Evolutionary conservation across 305 asterid genomes (phyloP).

Genomic region (Salvia sclarea): DNA sequence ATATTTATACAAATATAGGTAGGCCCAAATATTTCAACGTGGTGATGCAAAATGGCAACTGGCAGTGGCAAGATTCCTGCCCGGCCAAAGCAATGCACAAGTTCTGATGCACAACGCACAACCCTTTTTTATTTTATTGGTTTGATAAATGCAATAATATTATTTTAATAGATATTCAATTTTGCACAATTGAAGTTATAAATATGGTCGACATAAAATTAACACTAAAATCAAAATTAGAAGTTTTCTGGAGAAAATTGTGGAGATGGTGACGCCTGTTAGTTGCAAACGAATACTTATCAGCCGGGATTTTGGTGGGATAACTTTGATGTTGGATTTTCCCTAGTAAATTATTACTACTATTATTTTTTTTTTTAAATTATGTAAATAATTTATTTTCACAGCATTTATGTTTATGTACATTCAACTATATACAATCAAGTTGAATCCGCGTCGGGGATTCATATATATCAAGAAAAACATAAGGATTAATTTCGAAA

Average conservation of each 20-base stretch:
- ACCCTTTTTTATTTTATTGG: neutral
- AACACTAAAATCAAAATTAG: neutral
- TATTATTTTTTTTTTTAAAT: too few relatives aligned
- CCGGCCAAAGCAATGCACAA: conserved; percentile 12
- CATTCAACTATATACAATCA: too few relatives aligned
- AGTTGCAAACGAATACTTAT: neutral
- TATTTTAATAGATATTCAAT: neutral
- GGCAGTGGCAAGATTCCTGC: conserved; percentile 8
- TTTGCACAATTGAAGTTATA: too few relatives aligned
- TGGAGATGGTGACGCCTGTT: neutral
- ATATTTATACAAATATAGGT: neutral
- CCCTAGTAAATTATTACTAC: neutral
- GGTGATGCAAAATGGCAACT: conserved; percentile 19
- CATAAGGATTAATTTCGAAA: neutral
- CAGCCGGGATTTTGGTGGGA: neutral
- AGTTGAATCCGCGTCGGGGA: too few relatives aligned
- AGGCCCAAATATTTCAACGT: neutral
- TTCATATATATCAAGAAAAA: neutral
- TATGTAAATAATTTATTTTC: too few relatives aligned
- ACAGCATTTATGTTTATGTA: too few relatives aligned
- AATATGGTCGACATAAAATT: neutral
- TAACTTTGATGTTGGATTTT: neutral
- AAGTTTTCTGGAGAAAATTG: neutral
- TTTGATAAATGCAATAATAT: neutral
- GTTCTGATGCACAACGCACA: conserved; percentile 14